Conservation (phyloP, 192 early-diverging fungal genomes). For the Umbelopsis ramanniana region DNA sequence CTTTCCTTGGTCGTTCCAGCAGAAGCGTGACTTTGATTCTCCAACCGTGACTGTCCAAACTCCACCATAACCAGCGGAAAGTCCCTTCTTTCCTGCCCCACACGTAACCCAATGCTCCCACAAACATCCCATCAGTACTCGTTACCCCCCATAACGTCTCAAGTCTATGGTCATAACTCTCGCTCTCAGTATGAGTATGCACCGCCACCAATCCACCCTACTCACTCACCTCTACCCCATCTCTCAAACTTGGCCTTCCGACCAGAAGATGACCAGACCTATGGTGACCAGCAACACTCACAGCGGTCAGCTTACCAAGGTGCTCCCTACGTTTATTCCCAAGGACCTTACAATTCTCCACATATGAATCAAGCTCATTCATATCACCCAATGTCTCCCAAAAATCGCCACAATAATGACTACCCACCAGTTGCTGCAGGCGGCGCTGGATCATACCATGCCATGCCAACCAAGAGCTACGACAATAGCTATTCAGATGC, state of each 20-base stretch:
- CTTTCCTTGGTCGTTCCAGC: background rate
- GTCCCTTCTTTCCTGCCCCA: constrained; percentile 3
- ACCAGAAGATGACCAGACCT: constrained; percentile 16
- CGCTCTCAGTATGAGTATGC: constrained; percentile 16
- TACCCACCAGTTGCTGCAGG: constrained; percentile 20
- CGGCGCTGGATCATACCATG: constrained; percentile 21
- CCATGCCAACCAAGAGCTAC: background rate
- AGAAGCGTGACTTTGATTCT: background rate
- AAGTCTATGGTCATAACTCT: constrained; percentile 18
- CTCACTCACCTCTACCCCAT: constrained; percentile 11
- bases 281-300: constrained; percentile 3
- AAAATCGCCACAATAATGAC: background rate
- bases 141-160: constrained; percentile 13
- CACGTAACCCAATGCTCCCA: constrained; percentile 13
- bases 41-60: background rate
- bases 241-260: constrained; percentile 17
- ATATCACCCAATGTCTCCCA: constrained; percentile 20
- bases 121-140: constrained; percentile 23
- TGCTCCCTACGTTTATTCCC: background rate
- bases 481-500: constrained; percentile 2
- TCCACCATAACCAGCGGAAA: background rate
- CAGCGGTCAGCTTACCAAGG: background rate
- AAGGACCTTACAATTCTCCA: background rate
- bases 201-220: constrained; percentile 9
- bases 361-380: background rate